These are phyloP conservation scores for Pseudozyma pruni DNA, from an alignment of 1,284 basidiomycete genomes.

Conservation along the genomic window DNA sequence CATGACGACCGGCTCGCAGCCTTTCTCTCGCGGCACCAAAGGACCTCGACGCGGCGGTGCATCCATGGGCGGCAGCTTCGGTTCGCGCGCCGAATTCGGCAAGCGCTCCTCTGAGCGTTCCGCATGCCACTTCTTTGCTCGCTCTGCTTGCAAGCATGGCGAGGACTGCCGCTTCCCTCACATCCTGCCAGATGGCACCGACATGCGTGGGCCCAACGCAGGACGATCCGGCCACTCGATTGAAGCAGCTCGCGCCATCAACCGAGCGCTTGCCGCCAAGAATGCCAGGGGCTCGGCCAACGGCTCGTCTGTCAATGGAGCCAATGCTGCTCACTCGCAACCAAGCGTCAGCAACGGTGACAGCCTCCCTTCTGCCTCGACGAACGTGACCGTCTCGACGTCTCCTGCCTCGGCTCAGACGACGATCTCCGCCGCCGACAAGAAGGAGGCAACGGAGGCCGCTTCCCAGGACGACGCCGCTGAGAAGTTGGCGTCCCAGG, in stretches of 20 bases:
- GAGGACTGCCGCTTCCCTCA: constrained; percentile 67
- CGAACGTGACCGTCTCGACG: constrained; percentile 33
- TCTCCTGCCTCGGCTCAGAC: constrained; percentile 42
- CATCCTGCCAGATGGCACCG: constrained; percentile 64
- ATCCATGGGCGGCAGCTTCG: constrained; percentile 34
- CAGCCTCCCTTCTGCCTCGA: constrained; percentile 10
- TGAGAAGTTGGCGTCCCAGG: constrained; percentile 1
- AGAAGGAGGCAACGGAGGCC: constrained; percentile 14
- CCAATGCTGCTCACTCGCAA: constrained; percentile 14
- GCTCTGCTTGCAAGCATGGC: constrained; percentile 61
- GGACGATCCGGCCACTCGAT: constrained; percentile 47
- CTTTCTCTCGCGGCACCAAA: constrained; percentile 34
- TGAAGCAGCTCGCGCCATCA: constrained; percentile 43
- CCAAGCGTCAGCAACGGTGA: constrained; percentile 14
- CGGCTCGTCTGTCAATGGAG: constrained; percentile 8
- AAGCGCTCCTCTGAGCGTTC: constrained; percentile 58
- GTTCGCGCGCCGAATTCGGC: constrained; percentile 37
- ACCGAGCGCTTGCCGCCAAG: constrained; percentile 47
- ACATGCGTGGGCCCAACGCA: constrained; percentile 53
- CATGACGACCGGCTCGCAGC: constrained; percentile 17
- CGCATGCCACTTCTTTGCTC: constrained; percentile 64
- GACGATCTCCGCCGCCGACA: constrained; percentile 19
- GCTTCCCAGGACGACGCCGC: constrained; percentile 15
- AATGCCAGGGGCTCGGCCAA: constrained; percentile 18
- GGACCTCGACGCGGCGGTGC: constrained; percentile 37